Conservation (phyloP, 1,284 basidiomycete species). For the Irpex rosettiformis region DNA sequence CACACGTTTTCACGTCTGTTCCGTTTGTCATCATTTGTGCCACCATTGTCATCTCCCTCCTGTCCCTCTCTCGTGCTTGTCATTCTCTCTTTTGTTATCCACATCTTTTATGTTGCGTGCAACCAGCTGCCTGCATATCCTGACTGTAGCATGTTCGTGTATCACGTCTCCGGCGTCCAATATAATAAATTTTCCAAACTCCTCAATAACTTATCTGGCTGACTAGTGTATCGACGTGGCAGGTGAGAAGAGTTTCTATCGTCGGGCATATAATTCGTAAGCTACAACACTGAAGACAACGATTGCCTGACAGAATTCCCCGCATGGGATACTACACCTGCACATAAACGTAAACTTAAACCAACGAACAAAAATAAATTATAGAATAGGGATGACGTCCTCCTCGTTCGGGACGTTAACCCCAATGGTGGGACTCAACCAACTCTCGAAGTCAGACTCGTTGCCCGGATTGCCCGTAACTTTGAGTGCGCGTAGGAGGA, state of each 20-base stretch:
- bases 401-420: constrained; percentile 19
- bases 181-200: constrained; percentile 6
- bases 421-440: constrained; percentile 37
- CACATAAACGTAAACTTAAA: not conserved
- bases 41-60: not conserved
- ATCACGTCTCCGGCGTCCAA: constrained; percentile 7
- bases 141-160: constrained; percentile 16
- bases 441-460: constrained; percentile 60
- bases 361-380: not conserved
- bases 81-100: constrained; percentile 2
- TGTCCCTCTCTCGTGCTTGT: constrained; percentile 14
- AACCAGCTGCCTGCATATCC: constrained; percentile 7
- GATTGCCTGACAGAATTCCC: not conserved
- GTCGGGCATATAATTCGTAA: not conserved
- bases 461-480: constrained; percentile 52
- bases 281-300: not conserved
- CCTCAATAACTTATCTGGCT: not conserved
- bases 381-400: not conserved
- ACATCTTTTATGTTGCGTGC: constrained; percentile 7
- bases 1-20: constrained; percentile 14
- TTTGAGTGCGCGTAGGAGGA: constrained; percentile 57
- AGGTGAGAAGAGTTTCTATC: too few relatives aligned
- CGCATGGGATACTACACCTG: not conserved
- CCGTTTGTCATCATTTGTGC: constrained; percentile 4
- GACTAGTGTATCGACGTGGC: not conserved